Evolutionary conservation across 768 basidiomycete genomes (phyloP).

Genomic region (Termitomyces sp.): DNA sequence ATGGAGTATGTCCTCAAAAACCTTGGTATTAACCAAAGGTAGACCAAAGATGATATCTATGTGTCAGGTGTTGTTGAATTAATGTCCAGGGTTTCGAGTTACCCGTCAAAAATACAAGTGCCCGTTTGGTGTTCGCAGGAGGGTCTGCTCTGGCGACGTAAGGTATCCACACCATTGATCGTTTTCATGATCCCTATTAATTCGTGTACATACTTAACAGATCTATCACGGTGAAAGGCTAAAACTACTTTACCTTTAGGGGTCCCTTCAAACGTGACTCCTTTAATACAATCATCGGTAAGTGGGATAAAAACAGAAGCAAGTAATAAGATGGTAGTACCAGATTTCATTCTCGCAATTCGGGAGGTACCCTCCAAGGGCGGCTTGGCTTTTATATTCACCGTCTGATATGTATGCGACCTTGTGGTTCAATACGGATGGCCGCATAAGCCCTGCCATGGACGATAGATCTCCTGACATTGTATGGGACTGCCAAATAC

Average conservation of each 20-base stretch:
- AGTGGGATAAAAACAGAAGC: constrained; percentile 7
- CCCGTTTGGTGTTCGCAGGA: constrained; percentile 6
- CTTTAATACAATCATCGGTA: neutral
- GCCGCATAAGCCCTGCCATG: neutral
- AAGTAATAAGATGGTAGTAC: constrained; percentile 3
- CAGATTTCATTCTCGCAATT: neutral
- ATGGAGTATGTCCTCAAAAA: neutral
- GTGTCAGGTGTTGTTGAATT: neutral
- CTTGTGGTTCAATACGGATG: neutral
- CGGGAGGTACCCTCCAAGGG: neutral
- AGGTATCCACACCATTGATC: constrained; percentile 13
- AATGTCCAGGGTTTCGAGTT: neutral
- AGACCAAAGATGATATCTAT: constrained; percentile 9
- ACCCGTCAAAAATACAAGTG: constrained; percentile 11
- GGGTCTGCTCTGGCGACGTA: constrained; percentile 8
- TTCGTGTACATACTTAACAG: no score
- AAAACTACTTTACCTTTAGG: neutral
- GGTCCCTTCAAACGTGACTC: neutral
- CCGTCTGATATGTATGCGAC: neutral
- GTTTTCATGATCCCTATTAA: constrained; percentile 5
- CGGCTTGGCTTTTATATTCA: neutral
- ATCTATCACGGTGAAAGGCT: neutral
- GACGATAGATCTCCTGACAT: neutral
- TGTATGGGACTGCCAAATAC: neutral
- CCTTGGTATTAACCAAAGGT: constrained; percentile 13